Conservation (phyloP, 805 yeast species). For the Lachancea sp. region DNA sequence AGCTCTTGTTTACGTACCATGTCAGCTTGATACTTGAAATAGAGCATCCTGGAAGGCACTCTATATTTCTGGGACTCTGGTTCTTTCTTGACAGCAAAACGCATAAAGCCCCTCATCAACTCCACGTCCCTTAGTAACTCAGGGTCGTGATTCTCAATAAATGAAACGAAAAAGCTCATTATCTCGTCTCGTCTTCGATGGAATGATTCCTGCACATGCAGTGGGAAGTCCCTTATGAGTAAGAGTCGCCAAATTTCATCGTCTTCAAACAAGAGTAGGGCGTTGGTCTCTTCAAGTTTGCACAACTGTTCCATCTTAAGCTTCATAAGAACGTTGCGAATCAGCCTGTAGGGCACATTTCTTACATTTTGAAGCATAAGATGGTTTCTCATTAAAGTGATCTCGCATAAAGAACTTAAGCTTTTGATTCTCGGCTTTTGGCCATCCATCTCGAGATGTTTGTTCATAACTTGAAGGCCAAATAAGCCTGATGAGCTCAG, state of each 20-base stretch:
- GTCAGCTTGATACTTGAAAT: constrained; percentile 32
- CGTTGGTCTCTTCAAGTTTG: constrained; percentile 30
- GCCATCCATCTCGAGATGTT: not conserved
- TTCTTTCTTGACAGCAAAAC: constrained; percentile 17
- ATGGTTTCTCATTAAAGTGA: constrained; percentile 23
- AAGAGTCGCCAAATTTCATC: constrained; percentile 34
- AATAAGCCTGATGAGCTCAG: not conserved
- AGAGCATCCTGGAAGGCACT: constrained; percentile 34
- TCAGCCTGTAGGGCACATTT: constrained; percentile 31
- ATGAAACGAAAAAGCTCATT: constrained; percentile 16
- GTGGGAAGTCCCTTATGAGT: constrained; percentile 33
- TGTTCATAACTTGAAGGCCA: not conserved
- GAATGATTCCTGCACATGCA: constrained; percentile 30
- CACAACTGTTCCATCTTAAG: constrained; percentile 30
- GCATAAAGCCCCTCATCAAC: constrained; percentile 14
- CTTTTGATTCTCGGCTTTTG: not conserved
- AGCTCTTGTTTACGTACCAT: constrained; percentile 30
- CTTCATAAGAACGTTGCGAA: constrained; percentile 27
- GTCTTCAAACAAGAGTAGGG: constrained; percentile 34
- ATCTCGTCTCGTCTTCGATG: constrained; percentile 25
- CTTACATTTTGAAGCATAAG: constrained; percentile 25
- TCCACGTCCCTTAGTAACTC: constrained; percentile 13
- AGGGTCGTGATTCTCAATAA: constrained; percentile 14
- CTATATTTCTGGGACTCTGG: constrained; percentile 24
- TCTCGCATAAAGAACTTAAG: constrained; percentile 16